Percentiles rank a stretch among this genome's conserved stretches.
Conservation (phyloP, 2,329 filamentous ascomycete genomes). For the Cryphonectria radicalis region DNA sequence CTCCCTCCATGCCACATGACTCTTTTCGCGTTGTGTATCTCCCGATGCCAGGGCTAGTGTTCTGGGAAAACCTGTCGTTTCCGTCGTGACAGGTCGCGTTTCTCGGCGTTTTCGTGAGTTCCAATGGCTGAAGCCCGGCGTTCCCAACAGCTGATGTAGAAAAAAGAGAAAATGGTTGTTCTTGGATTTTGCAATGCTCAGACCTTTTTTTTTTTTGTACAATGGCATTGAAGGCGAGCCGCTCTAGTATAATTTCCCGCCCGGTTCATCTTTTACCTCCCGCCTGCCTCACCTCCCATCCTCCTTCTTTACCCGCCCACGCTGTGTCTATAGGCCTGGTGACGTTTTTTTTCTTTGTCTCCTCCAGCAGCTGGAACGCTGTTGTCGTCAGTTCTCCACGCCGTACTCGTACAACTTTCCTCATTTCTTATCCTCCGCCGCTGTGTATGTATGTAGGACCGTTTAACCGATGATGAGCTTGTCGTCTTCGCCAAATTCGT, state of each 20-base stretch:
- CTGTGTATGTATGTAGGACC: constrained; percentile 3
- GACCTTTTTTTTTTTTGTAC: constrained; percentile 35
- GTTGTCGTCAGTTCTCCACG: constrained; percentile 8
- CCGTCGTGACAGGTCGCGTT: background rate
- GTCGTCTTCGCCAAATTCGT: constrained; percentile 90
- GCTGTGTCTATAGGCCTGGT: constrained; percentile 26
- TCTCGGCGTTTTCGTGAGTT: background rate
- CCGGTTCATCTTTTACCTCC: constrained; percentile 12
- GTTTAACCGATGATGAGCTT: constrained; percentile 90
- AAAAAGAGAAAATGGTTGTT: constrained; percentile 19
- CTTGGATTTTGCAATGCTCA: constrained; percentile 31
- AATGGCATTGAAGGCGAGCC: constrained; percentile 31
- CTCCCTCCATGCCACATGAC: background rate
- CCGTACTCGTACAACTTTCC: constrained; percentile 28
- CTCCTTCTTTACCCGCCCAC: constrained; percentile 10
- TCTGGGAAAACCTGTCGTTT: background rate
- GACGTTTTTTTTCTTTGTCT: constrained; percentile 7
- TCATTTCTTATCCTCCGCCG: background rate
- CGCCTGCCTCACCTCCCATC: background rate
- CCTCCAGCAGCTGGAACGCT: constrained; percentile 1
- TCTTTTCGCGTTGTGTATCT: background rate
- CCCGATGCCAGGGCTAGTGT: background rate
- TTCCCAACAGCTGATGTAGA: constrained; percentile 29
- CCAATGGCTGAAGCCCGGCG: background rate
- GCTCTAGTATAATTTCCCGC: constrained; percentile 31